Percentiles rank a stretch among this genome's conserved stretches.
Conservation (phyloP, 2,329 filamentous ascomycete species). For the Didymella keratinophila region DNA sequence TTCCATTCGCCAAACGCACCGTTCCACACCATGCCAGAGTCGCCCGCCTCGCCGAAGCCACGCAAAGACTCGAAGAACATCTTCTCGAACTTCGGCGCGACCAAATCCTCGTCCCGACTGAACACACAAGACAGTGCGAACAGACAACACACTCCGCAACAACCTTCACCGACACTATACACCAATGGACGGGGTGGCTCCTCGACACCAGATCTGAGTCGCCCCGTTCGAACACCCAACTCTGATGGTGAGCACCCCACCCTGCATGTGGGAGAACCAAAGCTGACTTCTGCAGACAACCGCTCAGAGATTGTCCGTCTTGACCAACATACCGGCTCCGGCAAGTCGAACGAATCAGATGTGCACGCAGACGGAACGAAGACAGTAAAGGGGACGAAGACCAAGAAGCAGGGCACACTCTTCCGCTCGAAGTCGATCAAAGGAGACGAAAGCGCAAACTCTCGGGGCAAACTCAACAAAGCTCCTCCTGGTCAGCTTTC, state of each 20-base stretch:
- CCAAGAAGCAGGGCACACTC: conserved; percentile 50
- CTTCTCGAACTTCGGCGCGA: conserved; percentile 58
- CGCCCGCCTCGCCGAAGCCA: conserved; percentile 46
- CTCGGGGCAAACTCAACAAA: conserved; percentile 45
- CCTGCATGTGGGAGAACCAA: too few species aligned
- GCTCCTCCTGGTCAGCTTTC: conserved; percentile 42
- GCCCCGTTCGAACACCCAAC: conserved; percentile 47
- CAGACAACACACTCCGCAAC: conserved; percentile 46
- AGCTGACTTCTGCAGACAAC: conserved; percentile 38
- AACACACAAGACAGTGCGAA: conserved; percentile 47
- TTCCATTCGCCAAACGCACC: conserved; percentile 41
- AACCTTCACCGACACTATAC: conserved; percentile 46
- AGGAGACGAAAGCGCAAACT: conserved; percentile 48
- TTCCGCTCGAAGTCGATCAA: conserved; percentile 55
- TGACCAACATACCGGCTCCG: conserved; percentile 41
- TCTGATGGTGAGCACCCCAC: conserved; percentile 41
- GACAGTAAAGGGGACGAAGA: conserved; percentile 32
- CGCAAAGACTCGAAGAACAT: conserved; percentile 54
- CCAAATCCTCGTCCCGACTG: conserved; percentile 56
- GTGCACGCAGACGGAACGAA: conserved; percentile 33
- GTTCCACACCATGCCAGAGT: conserved; percentile 43
- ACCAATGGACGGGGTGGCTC: conserved; percentile 55
- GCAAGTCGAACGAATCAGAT: conserved; percentile 41
- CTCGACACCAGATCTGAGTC: conserved; percentile 58
- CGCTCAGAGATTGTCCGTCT: conserved; percentile 42